Conservation (phyloP, 495 filamentous ascomycete genomes). For the Cairneyella variabilis region DNA sequence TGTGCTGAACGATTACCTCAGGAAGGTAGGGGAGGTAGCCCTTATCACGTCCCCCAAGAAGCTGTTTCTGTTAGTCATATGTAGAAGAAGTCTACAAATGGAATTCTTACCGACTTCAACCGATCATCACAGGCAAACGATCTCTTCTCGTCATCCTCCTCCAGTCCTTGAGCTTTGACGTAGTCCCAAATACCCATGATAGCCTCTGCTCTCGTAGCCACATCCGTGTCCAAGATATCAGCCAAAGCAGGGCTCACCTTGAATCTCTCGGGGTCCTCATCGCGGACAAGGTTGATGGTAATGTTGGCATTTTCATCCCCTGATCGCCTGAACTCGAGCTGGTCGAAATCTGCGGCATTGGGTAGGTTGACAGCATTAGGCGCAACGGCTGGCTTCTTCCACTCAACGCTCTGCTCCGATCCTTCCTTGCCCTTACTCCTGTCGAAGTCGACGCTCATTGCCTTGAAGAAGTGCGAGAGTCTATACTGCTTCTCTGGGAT, state of each 20-base stretch:
- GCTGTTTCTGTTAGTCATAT: constrained; percentile 43
- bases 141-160: constrained; percentile 91
- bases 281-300: constrained; percentile 78
- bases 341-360: constrained; percentile 74
- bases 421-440: constrained; percentile 46
- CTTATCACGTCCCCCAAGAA: constrained; percentile 67
- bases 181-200: constrained; percentile 96
- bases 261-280: constrained; percentile 83
- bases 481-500: constrained; percentile 35
- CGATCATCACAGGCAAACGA: constrained; percentile 85
- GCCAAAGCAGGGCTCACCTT: constrained; percentile 73
- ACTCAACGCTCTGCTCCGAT: constrained; percentile 57
- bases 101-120: constrained; percentile 59
- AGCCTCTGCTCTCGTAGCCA: constrained; percentile 81
- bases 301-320: constrained; percentile 92
- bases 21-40: constrained; percentile 88
- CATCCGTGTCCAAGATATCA: constrained; percentile 79
- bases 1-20: constrained; percentile 68
- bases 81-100: background rate
- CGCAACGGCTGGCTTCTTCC: constrained; percentile 65
- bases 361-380: constrained; percentile 47
- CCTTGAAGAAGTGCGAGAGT: constrained; percentile 94
- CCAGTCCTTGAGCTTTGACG: constrained; percentile 75
- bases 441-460: constrained; percentile 84
- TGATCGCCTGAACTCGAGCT: constrained; percentile 83